Base-by-base conservation (phyloP, 768 basidiomycete genomes). In the Melanogaster broomeanus region DNA sequence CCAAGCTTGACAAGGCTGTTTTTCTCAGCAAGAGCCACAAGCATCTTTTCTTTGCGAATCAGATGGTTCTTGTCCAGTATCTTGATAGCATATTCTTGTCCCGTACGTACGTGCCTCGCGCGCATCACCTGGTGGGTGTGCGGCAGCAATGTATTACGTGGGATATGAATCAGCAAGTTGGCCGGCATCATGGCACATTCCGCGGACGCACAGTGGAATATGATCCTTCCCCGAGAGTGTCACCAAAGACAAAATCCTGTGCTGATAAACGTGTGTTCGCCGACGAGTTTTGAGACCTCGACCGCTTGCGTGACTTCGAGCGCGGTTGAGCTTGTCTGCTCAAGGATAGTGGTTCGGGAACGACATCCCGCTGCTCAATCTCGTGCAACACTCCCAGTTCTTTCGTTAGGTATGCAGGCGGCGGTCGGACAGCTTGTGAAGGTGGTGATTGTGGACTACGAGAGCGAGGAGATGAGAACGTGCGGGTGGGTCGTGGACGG, bases 11-110 rank as follows among this genome's bases (percentile, higher is more conserved):
- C 78, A 33, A 95, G 77, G 0, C 87, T 85, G 58, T 87, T 85
- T 68, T 88, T 88, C 74, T 95, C 93, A 1, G 87, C 80, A 27
- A 83, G 74, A n/a, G 87, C 90, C 24, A 87, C 87, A 24, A 79
- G 77, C 62, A 85, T 80, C 67, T 90, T 90, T 64, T 88, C 84
- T 62, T 90, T 86, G 64, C 85, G 80, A 49, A 84, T 79, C 44
- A 95, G 77, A 64, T 93, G 89, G 34, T 78, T 81, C 75, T 95
- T 95, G 71, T 92, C 89, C 45, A 93, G 76, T 15, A 90, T 81
- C 70, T 92, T 91, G 62, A 90, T 78, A 3, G 90, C 89, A 62
- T 88, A 90, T 42, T 79, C 72, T 51, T 85, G 79, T 18, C 82
- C 77, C 15, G 84, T 84, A 35, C 74, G 66, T 31, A 75, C 66